Conservation (phyloP, 768 basidiomycete genomes). For the Crepidotus variabilis region DNA sequence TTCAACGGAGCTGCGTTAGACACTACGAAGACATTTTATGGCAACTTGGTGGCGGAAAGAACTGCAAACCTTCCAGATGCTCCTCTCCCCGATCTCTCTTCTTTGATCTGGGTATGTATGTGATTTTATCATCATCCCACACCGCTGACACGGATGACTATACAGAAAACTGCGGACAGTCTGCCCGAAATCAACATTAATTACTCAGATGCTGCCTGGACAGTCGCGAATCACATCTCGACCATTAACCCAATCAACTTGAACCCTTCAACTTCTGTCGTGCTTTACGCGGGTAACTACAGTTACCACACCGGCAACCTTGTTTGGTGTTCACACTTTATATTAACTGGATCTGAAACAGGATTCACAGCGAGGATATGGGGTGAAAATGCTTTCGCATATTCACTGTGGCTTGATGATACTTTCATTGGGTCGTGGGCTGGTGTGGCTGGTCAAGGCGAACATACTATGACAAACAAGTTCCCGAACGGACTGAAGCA, state of each 20-base stretch:
- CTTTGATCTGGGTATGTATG: slow-evolving; percentile 33
- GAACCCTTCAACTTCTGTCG: slow-evolving; percentile 32
- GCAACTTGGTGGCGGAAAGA: slow-evolving; percentile 33
- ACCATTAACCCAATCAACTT: slow-evolving; percentile 40
- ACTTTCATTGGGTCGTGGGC: slow-evolving; percentile 45
- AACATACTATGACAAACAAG: slow-evolving; percentile 28
- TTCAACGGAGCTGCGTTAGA: slow-evolving; percentile 37
- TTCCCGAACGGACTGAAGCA: slow-evolving; percentile 24
- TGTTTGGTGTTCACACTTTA: slow-evolving; percentile 49
- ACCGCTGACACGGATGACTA: background rate
- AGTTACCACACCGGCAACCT: slow-evolving; percentile 50
- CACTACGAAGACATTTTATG: slow-evolving; percentile 35
- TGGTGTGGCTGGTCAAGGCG: slow-evolving; percentile 30
- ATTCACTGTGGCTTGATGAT: slow-evolving; percentile 45
- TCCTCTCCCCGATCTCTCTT: slow-evolving; percentile 28
- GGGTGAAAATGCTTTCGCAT: slow-evolving; percentile 46
- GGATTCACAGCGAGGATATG: slow-evolving; percentile 35
- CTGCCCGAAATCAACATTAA: slow-evolving; percentile 36
- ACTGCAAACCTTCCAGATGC: slow-evolving; percentile 30
- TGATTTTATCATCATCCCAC: background rate
- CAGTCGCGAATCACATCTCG: slow-evolving; percentile 34
- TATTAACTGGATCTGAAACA: slow-evolving; percentile 39
- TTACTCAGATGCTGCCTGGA: slow-evolving; percentile 42
- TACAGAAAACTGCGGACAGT: slow-evolving; percentile 39
- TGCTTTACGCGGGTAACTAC: slow-evolving; percentile 46